Percentiles rank a stretch among this genome's conserved stretches.
Evolutionary conservation across 1,284 basidiomycete species (phyloP).

Genomic region (Tilletia indica): DNA sequence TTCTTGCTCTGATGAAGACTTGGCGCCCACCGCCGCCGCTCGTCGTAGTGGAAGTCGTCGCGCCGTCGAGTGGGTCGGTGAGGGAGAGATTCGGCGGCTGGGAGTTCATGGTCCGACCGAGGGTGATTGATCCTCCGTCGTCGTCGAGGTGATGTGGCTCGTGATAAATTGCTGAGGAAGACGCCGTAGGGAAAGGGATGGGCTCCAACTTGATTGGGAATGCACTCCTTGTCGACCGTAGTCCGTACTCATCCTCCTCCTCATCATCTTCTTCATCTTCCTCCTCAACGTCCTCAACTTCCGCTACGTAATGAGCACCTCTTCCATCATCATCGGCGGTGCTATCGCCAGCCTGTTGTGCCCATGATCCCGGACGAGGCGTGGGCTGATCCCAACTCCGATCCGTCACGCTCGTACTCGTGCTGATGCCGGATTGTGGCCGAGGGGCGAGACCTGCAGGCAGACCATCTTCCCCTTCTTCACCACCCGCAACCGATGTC

Average conservation of each 20-base stretch:
- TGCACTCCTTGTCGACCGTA: not conserved
- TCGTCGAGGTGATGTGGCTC: conserved; percentile 4
- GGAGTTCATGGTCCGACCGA: too few species aligned
- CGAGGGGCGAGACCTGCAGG: not conserved
- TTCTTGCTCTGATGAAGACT: conserved; percentile 3
- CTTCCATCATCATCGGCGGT: too few species aligned
- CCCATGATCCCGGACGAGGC: conserved; percentile 9
- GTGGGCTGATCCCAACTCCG: conserved; percentile 14
- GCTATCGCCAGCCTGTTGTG: not conserved
- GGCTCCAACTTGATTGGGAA: not conserved
- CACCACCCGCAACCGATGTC: too few species aligned
- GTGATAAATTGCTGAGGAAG: not conserved
- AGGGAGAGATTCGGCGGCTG: not conserved
- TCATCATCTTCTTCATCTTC: conserved; percentile 35
- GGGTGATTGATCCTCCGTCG: not conserved
- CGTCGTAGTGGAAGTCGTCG: too few species aligned
- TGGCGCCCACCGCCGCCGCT: not conserved
- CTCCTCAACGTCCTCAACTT: conserved; percentile 14
- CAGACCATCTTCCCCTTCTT: not conserved
- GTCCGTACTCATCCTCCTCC: conserved; percentile 20
- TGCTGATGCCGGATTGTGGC: not conserved
- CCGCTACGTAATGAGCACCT: not conserved
- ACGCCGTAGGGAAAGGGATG: conserved; percentile 10
- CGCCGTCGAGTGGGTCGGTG: too few species aligned
- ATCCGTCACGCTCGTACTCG: not conserved